These are phyloP conservation scores for Seiridium unicorne DNA, from an alignment of 2,329 filamentous ascomycete genomes.

Conservation along the genomic window DNA sequence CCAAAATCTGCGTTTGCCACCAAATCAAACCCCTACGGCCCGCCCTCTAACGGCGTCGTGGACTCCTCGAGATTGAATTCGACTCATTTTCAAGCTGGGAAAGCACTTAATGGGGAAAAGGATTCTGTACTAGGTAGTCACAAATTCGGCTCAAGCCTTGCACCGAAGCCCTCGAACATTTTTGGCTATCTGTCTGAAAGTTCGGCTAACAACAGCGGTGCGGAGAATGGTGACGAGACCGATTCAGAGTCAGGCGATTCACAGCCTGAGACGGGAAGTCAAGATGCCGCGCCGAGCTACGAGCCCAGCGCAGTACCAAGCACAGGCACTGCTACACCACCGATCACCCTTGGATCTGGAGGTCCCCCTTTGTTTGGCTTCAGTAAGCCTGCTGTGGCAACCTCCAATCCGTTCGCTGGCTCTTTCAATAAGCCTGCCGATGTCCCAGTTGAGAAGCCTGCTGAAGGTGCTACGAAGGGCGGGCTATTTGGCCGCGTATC, in stretches of 20 bases:
- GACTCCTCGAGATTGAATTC: conserved; percentile 42
- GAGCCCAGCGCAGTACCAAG: conserved; percentile 38
- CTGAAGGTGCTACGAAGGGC: conserved; percentile 20
- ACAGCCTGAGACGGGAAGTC: conserved; percentile 39
- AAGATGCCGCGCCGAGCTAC: conserved; percentile 31
- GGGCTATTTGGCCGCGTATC: conserved; percentile 30
- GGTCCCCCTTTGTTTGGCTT: conserved; percentile 26
- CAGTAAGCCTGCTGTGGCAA: conserved; percentile 22
- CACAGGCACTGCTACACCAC: conserved; percentile 37
- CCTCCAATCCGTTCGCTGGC: conserved; percentile 11
- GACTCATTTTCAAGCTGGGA: conserved; percentile 26
- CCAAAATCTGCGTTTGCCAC: conserved; percentile 22
- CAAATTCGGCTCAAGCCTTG: conserved; percentile 20
- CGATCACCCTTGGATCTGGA: conserved; percentile 35
- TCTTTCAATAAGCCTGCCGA: conserved; percentile 8
- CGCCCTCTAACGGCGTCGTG: conserved; percentile 31
- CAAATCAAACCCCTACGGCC: conserved; percentile 27
- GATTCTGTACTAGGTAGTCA: conserved; percentile 23
- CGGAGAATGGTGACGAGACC: conserved; percentile 40
- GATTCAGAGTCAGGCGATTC: conserved; percentile 46
- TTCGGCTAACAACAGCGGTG: conserved; percentile 52
- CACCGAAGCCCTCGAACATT: conserved; percentile 44
- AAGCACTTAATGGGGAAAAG: conserved; percentile 24
- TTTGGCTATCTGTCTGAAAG: conserved; percentile 61
- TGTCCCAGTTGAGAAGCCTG: conserved; percentile 13